Base-by-base conservation (phyloP, 495 filamentous ascomycete species). In the Mytilinidion resinicola region DNA sequence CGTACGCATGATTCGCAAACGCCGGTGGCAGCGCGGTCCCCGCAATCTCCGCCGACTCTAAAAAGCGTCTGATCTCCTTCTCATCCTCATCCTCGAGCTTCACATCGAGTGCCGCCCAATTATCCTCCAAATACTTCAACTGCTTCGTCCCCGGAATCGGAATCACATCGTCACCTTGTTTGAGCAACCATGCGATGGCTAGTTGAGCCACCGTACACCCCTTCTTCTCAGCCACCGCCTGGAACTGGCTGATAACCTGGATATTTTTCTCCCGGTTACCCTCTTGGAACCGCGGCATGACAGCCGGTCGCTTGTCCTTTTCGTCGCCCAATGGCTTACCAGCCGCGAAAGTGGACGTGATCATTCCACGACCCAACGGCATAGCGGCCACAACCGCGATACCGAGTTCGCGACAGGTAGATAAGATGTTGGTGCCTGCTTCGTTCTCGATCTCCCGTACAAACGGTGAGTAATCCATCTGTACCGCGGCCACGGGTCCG, bases 381-480 rank as follows among this genome's bases (percentile, higher is more conserved):
- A 73, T 78, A 68, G 82, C 85, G 0, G 80, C 82, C 0, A 87
- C 76, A 11, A 83, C 68, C 0, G 84, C 72, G 19, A 85, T 69
- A 9, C 82, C 85, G 14, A 90, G 76, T 55, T 86, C 82, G 10
- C 82, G 78, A 60, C 75, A 78, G 0, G 84, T 79, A 9, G 74
- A 66, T 7, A 87, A 62, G 6, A 86, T 64, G 14, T 72, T 62
- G 1, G 73, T 72, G 9, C 72, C 60, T 9, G 74, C 63, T 0
- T 72, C 61, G 4, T 58, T 65, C 65, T 87, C 82, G 54, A 86
- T 80, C 6, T 82, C 80, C 8, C 78, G 71, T 4, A 73, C 64
- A 50, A 83, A 86, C 0, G 79, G 76, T 1, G 74, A 80, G 66
- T 85, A 86, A 70, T 88, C 85, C 15, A 86, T 70, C 70, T 89